Evolutionary conservation across 257 asterid species (phyloP).

Genomic region (Voacanga thouarsii): DNA sequence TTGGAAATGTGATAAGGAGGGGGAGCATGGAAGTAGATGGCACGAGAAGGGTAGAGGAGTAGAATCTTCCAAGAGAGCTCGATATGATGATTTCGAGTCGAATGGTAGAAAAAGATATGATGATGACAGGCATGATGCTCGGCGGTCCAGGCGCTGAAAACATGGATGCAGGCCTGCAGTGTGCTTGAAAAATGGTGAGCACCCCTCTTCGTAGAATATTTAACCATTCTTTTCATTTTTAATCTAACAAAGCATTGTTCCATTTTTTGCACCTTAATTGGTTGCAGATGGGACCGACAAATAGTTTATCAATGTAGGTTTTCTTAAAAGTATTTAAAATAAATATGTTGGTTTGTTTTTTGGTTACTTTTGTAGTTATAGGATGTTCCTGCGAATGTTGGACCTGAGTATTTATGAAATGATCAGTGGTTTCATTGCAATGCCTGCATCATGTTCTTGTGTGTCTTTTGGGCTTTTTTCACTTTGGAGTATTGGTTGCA

Average conservation of each 20-base stretch:
- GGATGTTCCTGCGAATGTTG: neutral
- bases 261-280: neutral
- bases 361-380: neutral
- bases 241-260: neutral
- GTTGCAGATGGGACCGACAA: neutral
- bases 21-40: slow-evolving; percentile 34
- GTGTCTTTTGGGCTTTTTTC: too few relatives aligned
- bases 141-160: slow-evolving; percentile 40
- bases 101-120: slow-evolving; percentile 43
- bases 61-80: slow-evolving; percentile 48
- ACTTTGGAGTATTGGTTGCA: neutral
- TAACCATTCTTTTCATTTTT: neutral
- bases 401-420: neutral
- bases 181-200: neutral
- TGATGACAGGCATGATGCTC: slow-evolving; percentile 54
- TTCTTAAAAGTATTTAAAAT: neutral
- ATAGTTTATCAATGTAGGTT: neutral
- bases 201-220: neutral
- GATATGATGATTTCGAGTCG: slow-evolving; percentile 52
- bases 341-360: neutral
- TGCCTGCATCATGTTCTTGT: too few relatives aligned
- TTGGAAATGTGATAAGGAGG: slow-evolving; percentile 39
- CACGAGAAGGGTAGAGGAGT: slow-evolving; percentile 44
- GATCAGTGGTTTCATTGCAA: too few relatives aligned
- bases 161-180: neutral